Percentiles rank a stretch among this genome's conserved stretches.
Conservation (phyloP, 108 stramenopile species). For the Licmophora abbreviata region DNA sequence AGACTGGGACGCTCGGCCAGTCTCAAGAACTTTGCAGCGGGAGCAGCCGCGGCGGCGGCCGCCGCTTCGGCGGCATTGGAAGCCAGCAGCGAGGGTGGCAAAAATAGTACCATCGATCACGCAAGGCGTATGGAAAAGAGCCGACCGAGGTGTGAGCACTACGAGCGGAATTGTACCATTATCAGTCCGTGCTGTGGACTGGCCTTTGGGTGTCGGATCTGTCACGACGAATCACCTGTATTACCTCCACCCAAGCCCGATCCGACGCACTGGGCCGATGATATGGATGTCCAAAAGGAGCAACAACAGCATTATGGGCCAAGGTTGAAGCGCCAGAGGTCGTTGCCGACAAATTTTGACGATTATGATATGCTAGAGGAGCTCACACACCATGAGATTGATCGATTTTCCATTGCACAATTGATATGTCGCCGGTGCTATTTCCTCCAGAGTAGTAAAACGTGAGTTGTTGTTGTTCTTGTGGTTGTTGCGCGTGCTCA, state of each 20-base stretch:
- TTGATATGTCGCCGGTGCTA: constrained; percentile 79
- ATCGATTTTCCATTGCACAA: constrained; percentile 68
- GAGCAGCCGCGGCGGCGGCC: constrained; percentile 5
- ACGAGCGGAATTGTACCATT: constrained; percentile 75
- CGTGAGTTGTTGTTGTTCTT: constrained; percentile 33
- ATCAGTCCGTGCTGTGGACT: constrained; percentile 79
- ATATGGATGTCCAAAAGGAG: no score
- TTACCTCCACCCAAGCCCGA: constrained; percentile 66
- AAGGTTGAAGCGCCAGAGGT: not conserved
- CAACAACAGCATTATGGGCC: constrained; percentile 1
- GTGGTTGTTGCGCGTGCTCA: no score
- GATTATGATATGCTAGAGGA: no score
- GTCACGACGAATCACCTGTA: constrained; percentile 74
- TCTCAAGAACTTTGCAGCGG: not conserved
- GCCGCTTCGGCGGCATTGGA: constrained; percentile 2
- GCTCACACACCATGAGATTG: constrained; percentile 75
- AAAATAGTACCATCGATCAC: constrained; percentile 24
- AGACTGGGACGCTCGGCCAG: not conserved
- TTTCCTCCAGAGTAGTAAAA: constrained; percentile 71
- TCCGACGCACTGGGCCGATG: no score
- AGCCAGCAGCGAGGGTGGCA: not conserved
- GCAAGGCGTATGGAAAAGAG: constrained; percentile 45
- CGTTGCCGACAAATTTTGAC: no score
- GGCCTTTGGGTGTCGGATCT: constrained; percentile 85
- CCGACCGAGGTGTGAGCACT: constrained; percentile 72